Conservation (phyloP, 1,284 basidiomycete genomes). For the Tylopilus sp. region DNA sequence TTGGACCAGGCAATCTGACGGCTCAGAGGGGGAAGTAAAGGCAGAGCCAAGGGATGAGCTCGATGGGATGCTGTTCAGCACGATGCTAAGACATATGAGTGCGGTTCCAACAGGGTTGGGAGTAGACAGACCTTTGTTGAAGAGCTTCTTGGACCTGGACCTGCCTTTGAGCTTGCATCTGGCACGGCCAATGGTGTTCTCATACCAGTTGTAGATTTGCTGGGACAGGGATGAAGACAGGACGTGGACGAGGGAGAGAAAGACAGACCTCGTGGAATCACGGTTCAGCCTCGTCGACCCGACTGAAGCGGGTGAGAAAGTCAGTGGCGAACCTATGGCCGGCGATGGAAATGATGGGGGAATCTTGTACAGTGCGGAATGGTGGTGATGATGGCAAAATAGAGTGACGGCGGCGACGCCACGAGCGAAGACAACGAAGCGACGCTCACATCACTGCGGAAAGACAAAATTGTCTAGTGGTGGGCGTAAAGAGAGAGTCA, state of each 20-base stretch:
- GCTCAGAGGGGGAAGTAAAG: conserved; percentile 24
- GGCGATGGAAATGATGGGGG: too few species aligned
- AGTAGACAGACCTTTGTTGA: conserved; percentile 54
- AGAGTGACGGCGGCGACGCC: too few species aligned
- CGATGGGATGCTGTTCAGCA: conserved; percentile 40
- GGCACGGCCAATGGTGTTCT: conserved; percentile 69
- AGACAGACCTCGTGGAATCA: conserved; percentile 63
- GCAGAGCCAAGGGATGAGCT: conserved; percentile 44
- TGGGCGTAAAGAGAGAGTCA: too few species aligned
- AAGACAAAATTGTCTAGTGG: too few species aligned
- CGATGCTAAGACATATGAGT: conserved; percentile 20
- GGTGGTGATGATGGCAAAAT: too few species aligned
- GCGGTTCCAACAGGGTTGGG: background rate
- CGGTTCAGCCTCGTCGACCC: conserved; percentile 63
- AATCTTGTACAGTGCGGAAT: too few species aligned
- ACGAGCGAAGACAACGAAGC: too few species aligned
- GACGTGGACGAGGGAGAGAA: background rate
- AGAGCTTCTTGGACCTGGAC: conserved; percentile 56
- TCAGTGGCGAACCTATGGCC: too few species aligned
- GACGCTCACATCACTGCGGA: too few species aligned
- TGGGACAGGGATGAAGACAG: conserved; percentile 29
- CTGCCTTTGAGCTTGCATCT: conserved; percentile 65
- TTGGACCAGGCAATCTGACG: conserved; percentile 24
- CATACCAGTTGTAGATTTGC: conserved; percentile 79
- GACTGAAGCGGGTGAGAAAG: conserved; percentile 65